Conservation (phyloP, 2,329 filamentous ascomycete species). For the Beauveria rudraprayagi region DNA sequence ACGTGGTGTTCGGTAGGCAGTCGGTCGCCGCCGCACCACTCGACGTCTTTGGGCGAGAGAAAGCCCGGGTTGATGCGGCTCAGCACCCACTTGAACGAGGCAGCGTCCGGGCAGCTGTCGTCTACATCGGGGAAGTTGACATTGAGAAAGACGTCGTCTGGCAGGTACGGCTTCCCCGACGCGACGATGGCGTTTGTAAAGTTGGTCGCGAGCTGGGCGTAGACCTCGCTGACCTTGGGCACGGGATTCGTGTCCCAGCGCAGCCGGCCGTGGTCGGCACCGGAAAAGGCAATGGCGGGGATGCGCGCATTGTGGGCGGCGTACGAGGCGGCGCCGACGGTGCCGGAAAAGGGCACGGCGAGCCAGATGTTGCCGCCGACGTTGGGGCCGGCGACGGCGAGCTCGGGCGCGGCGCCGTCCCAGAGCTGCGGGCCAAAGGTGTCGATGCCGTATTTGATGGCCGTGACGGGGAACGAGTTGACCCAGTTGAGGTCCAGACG, state of each 20-base stretch:
- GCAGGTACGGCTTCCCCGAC: constrained; percentile 55
- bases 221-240: constrained; percentile 48
- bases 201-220: constrained; percentile 53
- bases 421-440: constrained; percentile 47
- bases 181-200: constrained; percentile 48
- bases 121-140: constrained; percentile 57
- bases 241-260: constrained; percentile 47
- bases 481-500: constrained; percentile 60
- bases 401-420: constrained; percentile 43
- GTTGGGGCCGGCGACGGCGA: constrained; percentile 60
- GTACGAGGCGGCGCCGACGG: constrained; percentile 56
- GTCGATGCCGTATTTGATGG: constrained; percentile 49
- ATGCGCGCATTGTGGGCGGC: constrained; percentile 47
- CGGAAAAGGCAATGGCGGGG: constrained; percentile 62
- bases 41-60: constrained; percentile 45
- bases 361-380: constrained; percentile 50
- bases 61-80: constrained; percentile 51
- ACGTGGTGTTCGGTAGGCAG: constrained; percentile 54
- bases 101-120: constrained; percentile 39
- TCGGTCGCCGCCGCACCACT: constrained; percentile 45
- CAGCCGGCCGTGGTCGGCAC: constrained; percentile 38
- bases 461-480: constrained; percentile 60
- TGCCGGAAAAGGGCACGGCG: constrained; percentile 53
- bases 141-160: constrained; percentile 53
- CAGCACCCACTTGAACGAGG: constrained; percentile 56